These are phyloP conservation scores for Lipomyces kockii DNA, from an alignment of 805 yeast genomes.

Conservation along the genomic window DNA sequence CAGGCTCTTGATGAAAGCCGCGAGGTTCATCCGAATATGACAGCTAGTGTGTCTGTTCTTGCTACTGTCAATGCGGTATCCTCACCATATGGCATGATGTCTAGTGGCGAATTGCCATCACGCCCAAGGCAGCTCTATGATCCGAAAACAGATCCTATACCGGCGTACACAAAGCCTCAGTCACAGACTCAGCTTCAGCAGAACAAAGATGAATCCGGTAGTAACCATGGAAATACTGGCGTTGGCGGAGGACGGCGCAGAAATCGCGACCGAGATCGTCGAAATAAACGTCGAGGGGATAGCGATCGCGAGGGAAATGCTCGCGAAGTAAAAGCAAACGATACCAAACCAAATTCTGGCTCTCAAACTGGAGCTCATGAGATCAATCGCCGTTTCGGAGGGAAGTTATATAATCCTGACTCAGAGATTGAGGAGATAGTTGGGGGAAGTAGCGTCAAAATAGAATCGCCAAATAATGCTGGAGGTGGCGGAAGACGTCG, in stretches of 20 bases:
- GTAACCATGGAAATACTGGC: not conserved
- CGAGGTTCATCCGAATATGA: not conserved
- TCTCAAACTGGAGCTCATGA: not conserved
- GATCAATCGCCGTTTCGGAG: constrained; percentile 5
- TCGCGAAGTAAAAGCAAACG: not conserved
- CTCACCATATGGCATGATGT: not conserved
- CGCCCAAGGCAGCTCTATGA: constrained; percentile 29
- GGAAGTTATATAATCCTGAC: constrained; percentile 22
- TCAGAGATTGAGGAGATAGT: constrained; percentile 5
- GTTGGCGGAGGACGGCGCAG: constrained; percentile 10
- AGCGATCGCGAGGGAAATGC: not conserved
- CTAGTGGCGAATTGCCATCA: constrained; percentile 10
- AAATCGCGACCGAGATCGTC: constrained; percentile 15
- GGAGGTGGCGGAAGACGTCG: not conserved
- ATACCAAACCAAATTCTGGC: not conserved
- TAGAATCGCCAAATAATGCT: not conserved
- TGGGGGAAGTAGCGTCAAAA: not conserved
- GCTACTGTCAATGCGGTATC: not conserved
- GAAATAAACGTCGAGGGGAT: constrained; percentile 16
- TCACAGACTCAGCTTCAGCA: not conserved
- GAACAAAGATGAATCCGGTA: not conserved
- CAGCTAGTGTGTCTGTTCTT: constrained; percentile 3
- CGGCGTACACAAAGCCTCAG: constrained; percentile 17
- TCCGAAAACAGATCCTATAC: constrained; percentile 30
- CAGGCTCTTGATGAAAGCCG: not conserved